Percentiles rank a stretch among this genome's conserved stretches.
Evolutionary conservation across 2,329 filamentous ascomycete species (phyloP).

Genomic region (Alternaria panax): DNA sequence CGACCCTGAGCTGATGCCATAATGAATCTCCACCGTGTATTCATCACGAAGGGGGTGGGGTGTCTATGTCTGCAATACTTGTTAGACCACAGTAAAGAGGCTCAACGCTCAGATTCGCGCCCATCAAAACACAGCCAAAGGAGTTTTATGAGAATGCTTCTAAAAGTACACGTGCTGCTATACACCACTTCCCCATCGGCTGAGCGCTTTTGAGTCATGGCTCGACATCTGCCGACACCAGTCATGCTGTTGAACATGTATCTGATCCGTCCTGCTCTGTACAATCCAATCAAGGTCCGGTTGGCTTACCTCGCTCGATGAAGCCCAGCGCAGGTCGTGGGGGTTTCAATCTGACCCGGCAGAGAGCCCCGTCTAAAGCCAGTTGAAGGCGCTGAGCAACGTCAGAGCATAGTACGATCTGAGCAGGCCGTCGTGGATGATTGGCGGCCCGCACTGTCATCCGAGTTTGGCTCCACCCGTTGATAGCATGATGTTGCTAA

Average conservation of each 20-base stretch:
- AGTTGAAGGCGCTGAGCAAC: constrained; percentile 14
- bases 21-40: not conserved
- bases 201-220: constrained; percentile 7
- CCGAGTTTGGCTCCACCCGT: constrained; percentile 7
- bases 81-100: not conserved
- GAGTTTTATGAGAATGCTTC: constrained; percentile 42
- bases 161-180: constrained; percentile 42
- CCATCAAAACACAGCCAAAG: constrained; percentile 8
- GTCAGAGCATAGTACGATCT: constrained; percentile 6
- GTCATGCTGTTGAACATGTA: constrained; percentile 3
- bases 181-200: constrained; percentile 7
- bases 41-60: no score
- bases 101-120: constrained; percentile 3
- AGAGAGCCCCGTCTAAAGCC: constrained; percentile 1
- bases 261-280: not conserved
- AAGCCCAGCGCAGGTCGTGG: constrained; percentile 5
- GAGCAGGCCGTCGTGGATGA: constrained; percentile 23
- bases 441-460: constrained; percentile 16
- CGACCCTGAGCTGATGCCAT: not conserved
- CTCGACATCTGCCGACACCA: not conserved
- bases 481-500: constrained; percentile 9
- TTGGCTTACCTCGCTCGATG: not conserved
- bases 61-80: no score
- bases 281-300: not conserved
- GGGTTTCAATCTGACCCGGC: constrained; percentile 1